phyloP scores from a whole-genome alignment of 1,284 basidiomycete genomes.

The Moesziomyces sp. region DNA sequence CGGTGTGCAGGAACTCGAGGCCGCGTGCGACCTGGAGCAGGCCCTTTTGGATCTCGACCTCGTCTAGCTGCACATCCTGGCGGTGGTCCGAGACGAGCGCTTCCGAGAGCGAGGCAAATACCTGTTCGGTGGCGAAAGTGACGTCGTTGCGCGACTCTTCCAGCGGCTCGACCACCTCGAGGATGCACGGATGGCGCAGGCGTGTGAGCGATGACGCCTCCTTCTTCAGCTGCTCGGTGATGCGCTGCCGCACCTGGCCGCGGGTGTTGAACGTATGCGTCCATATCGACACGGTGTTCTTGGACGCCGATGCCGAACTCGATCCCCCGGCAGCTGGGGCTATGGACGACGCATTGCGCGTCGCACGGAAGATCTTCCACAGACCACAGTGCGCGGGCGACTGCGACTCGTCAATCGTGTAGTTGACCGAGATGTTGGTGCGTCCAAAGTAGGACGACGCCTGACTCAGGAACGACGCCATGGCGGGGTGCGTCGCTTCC shows the following conservation, averaged over 20 bases:
- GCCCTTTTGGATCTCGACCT: constrained; percentile 89
- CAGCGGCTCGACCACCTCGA: constrained; percentile 98
- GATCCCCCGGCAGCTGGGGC: constrained; percentile 7
- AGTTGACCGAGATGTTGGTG: constrained; percentile 63
- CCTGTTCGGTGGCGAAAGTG: constrained; percentile 89
- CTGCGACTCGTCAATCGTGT: constrained; percentile 57
- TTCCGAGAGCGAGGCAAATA: constrained; percentile 48
- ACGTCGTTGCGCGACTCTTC: constrained; percentile 87
- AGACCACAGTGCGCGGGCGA: constrained; percentile 57
- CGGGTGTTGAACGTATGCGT: constrained; percentile 46
- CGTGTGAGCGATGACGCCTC: constrained; percentile 81
- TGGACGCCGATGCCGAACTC: constrained; percentile 6
- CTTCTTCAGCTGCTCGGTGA: constrained; percentile 62
- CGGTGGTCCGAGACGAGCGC: constrained; percentile 38
- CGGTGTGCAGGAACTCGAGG: constrained; percentile 89
- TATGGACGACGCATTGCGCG: constrained; percentile 42
- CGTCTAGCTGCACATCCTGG: constrained; percentile 61
- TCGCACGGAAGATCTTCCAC: constrained; percentile 63
- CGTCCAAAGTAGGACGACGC: constrained; percentile 61
- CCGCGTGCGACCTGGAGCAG: constrained; percentile 93
- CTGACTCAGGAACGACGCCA: constrained; percentile 60
- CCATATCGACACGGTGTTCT: constrained; percentile 57
- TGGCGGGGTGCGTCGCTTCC: constrained; percentile 3
- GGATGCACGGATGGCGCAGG: constrained; percentile 90
- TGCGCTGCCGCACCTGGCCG: constrained; percentile 39